Evolutionary conservation across 2,329 filamentous ascomycete genomes (phyloP).

Genomic region (Beauveria sp.): DNA sequence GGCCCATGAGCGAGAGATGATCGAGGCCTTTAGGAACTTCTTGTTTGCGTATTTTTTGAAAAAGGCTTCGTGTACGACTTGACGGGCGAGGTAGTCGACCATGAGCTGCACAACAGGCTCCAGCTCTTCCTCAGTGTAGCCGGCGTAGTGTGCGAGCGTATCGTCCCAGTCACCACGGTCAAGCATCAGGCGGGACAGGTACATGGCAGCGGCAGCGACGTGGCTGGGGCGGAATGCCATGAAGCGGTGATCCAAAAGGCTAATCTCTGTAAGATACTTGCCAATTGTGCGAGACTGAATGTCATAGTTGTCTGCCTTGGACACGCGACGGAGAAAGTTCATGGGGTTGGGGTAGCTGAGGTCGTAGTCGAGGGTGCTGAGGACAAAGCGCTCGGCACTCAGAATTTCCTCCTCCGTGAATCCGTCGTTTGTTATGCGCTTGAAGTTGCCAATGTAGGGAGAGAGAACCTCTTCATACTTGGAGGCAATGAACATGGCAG

Average conservation of each 20-base stretch:
- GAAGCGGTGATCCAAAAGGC: conserved; percentile 89
- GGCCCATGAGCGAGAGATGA: conserved; percentile 86
- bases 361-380: conserved; percentile 88
- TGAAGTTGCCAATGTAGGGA: conserved; percentile 94
- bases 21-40: conserved; percentile 96
- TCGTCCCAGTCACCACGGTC: conserved; percentile 88
- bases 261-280: conserved; percentile 97
- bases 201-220: conserved; percentile 89
- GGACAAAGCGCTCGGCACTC: conserved; percentile 91
- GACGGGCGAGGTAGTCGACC: conserved; percentile 90
- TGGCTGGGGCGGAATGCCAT: conserved; percentile 84
- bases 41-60: conserved; percentile 99
- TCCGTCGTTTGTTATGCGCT: conserved; percentile 91
- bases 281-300: conserved; percentile 94
- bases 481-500: conserved; percentile 98
- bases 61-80: conserved; percentile 90
- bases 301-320: conserved; percentile 98
- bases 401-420: conserved; percentile 94
- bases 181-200: conserved; percentile 81
- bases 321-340: conserved; percentile 98
- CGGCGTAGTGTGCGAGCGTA: conserved; percentile 82
- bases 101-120: conserved; percentile 87
- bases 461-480: conserved; percentile 99
- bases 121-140: conserved; percentile 88
- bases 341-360: conserved; percentile 98